These are phyloP conservation scores for Ananas comosus DNA, from an alignment of 176 grass and related monocot species.

Conservation along the genomic window DNA sequence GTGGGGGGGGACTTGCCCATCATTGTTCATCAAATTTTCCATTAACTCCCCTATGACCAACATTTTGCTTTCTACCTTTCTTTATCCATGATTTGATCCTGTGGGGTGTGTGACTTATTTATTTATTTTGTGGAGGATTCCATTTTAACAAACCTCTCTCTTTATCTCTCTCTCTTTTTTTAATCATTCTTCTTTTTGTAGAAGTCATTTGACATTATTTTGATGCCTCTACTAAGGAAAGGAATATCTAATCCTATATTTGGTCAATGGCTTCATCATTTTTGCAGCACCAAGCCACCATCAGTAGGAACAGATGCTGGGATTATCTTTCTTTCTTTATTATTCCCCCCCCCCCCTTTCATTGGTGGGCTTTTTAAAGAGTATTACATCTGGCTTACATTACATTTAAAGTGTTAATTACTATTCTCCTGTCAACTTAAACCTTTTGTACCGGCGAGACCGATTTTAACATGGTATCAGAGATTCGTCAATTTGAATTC, in stretches of 20 bases:
- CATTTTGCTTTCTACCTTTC: constrained; percentile 13
- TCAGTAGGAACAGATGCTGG: too few relatives aligned
- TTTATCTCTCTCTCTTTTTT: too few relatives aligned
- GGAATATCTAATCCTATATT: not conserved
- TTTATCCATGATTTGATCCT: constrained; percentile 13
- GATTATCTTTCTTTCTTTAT: too few relatives aligned
- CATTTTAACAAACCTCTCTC: not conserved
- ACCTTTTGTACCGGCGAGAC: too few relatives aligned
- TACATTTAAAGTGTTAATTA: too few relatives aligned
- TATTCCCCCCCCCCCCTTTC: too few relatives aligned
- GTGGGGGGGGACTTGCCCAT: constrained; percentile 4
- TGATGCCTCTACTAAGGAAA: constrained; percentile 5
- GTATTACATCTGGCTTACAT: too few relatives aligned
- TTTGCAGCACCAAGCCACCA: not conserved
- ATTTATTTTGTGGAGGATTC: not conserved
- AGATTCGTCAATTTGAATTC: too few relatives aligned
- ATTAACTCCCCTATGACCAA: constrained; percentile 15
- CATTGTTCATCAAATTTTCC: constrained; percentile 21
- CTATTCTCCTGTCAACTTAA: too few relatives aligned
- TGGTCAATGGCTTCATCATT: not conserved
- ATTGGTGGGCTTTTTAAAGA: too few relatives aligned
- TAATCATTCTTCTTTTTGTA: not conserved
- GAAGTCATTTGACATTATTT: not conserved
- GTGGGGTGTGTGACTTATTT: not conserved
- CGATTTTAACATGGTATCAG: too few relatives aligned